These are phyloP conservation scores for Calocybe gangraenosa DNA, from an alignment of 768 basidiomycete genomes.

Conservation along the genomic window DNA sequence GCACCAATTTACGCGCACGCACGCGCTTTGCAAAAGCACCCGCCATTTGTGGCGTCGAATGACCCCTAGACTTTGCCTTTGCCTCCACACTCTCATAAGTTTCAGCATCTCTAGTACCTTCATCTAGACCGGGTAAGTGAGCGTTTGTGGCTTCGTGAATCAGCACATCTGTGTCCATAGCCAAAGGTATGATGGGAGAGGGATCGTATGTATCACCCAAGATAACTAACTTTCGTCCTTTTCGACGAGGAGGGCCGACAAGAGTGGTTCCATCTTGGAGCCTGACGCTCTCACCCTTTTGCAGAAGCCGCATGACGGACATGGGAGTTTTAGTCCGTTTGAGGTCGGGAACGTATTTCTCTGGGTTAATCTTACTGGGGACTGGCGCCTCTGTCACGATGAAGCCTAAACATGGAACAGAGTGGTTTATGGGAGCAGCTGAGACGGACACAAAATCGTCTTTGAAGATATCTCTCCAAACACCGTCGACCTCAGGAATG, in stretches of 20 bases:
- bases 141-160: constrained; percentile 93
- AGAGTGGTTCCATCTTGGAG: constrained; percentile 73
- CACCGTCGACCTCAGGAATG: constrained; percentile 52
- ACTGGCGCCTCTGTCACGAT: constrained; percentile 67
- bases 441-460: constrained; percentile 57
- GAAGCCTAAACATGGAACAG: constrained; percentile 79
- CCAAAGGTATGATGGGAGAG: constrained; percentile 57
- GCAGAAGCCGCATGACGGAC: constrained; percentile 61
- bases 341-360: constrained; percentile 62
- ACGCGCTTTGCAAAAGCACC: constrained; percentile 72
- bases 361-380: constrained; percentile 73
- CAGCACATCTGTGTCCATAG: constrained; percentile 64
- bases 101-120: constrained; percentile 54
- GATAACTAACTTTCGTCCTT: constrained; percentile 74
- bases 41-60: constrained; percentile 92
- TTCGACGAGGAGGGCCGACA: constrained; percentile 57
- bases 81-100: constrained; percentile 58
- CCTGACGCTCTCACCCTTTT: constrained; percentile 56
- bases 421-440: constrained; percentile 77
- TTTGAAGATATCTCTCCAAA: constrained; percentile 65
- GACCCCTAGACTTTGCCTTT: constrained; percentile 71
- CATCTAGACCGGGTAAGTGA: constrained; percentile 63
- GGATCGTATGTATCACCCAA: constrained; percentile 86
- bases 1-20: constrained; percentile 54
- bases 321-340: constrained; percentile 68